Evolutionary conservation across 2,329 filamentous ascomycete genomes (phyloP), one percentile per base, ranked within the genome.

Genomic region (Alternaria arbusti): DNA sequence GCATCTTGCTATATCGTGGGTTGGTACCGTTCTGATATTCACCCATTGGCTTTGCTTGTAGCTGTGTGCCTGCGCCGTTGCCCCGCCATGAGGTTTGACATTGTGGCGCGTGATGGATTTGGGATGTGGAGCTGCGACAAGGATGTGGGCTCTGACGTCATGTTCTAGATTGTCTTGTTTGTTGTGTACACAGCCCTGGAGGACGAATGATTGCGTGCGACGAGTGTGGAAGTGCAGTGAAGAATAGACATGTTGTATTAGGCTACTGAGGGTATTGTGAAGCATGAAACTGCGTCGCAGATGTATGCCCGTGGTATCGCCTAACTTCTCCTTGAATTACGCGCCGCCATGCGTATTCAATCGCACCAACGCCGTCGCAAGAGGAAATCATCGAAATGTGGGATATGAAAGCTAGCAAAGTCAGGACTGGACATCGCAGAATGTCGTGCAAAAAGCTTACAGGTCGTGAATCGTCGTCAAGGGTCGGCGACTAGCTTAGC

Each of bases 401-500:
- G 44, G n/a, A n/a, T 54, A 22, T 56, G 54, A 43, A 45, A 43
- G 17, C 50, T 51, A 47, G 5, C n/a, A 15, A 40, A 13, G 43
- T 60, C 10, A 44, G 52, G 9, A 10, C 11, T 9, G 13, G 8
- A 15, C 20, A 15, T 9, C 2, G 8, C 13, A 9, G 3, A 6
- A 13, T 7, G 23, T 12, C 30, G 4, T 6, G 1, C 2, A 3
- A 0, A n/a, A 12, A 60, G 61, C 70, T 17, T 71, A 74, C 73
- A 67, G 20, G 52, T 76, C 74, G 63, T 77, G 64, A 69, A 49
- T 60, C 72, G 69, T 75, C 54, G 67, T 73, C 52, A 70, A 57
- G 50, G 44, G 43, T 13, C 50, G 45, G 47, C 43, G 23, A 23
- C 17, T 51, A 40, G 54, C 85, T 78, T 74, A 86, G 62, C 82